Base-by-base conservation (phyloP, 108 stramenopile species). In the Hondaea fermentalgiana region DNA sequence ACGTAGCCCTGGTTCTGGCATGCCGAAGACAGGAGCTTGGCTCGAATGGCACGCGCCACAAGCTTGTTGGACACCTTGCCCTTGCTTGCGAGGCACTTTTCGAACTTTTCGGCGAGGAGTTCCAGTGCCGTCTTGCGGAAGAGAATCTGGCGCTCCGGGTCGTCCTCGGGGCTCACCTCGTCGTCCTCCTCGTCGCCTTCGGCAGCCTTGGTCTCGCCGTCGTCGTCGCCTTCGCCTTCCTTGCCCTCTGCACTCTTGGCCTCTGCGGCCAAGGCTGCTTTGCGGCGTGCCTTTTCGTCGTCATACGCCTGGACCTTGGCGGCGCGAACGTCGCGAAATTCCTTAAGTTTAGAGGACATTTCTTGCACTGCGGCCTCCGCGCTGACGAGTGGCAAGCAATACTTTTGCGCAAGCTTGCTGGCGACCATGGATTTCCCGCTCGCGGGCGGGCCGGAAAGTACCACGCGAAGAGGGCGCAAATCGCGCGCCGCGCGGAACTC, bases 1-100 rank as follows among this genome's bases (percentile, higher is more conserved):
- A 88, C 87, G 42, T 60, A 88, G 29, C 87, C 87, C 42, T 57
- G 87, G 44, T 60, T 88, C 58, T 19, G 58, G 42, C 58, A 88
- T 25, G 42, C 28, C 5, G 87, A 5, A 3, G 28, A 21, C 59
- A 35, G 42, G n/a, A 88, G 87, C 87, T 57, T 60, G 16, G 53
- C 55, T 1, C 87, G 58, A 25, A 88, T 42, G 4, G 35, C 87
- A 5, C 60, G 58, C 59, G 87, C 58, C 29, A 10, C 17, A 10
- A 88, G 59, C 59, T 59, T 60, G 58, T 60, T 59, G 21, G 53
- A 57, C 59, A 88, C 28, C 58, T 6, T 19, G 53, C 87, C 87
- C 87, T 88, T 88, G 42, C 16, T 42, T 12, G 44, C 60, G 10
- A 42, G 16, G 59, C 28, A 35, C 8, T 5, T 21, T 44, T 88